Evolutionary conservation across 768 basidiomycete genomes (phyloP).

Genomic region (Boletus rubropictus): DNA sequence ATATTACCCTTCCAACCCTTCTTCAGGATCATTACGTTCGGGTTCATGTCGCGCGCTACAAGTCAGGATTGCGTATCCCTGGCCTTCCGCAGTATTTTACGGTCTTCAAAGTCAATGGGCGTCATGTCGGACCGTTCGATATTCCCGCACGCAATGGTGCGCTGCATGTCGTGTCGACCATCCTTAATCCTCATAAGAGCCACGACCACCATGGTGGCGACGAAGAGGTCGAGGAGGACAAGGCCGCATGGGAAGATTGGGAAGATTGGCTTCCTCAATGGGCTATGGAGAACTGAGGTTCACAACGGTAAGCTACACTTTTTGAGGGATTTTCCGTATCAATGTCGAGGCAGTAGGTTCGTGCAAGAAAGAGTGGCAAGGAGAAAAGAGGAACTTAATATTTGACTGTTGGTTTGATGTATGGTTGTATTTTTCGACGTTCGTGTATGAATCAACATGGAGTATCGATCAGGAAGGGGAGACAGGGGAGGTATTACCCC

Average conservation of each 20-base stretch:
- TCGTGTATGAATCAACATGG: not conserved
- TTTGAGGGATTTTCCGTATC: not conserved
- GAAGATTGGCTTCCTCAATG: conserved; percentile 14
- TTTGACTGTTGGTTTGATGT: not conserved
- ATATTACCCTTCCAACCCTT: conserved; percentile 9
- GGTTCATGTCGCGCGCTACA: conserved; percentile 10
- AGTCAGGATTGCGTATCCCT: conserved; percentile 1
- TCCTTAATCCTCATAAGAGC: conserved; percentile 12
- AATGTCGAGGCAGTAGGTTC: not conserved
- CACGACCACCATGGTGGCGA: not conserved
- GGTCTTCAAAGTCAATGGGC: conserved; percentile 8
- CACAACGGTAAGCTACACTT: not conserved
- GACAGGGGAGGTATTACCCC: no score
- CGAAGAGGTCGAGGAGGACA: not conserved
- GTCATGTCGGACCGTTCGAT: conserved; percentile 4
- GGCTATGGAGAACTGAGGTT: conserved; percentile 9
- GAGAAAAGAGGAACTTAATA: no score
- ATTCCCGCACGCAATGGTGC: conserved; percentile 13
- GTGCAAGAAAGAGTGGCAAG: not conserved
- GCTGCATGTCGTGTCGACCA: conserved; percentile 7
- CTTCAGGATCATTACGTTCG: conserved; percentile 2
- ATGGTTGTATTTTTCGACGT: not conserved
- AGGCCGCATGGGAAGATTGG: conserved; percentile 9
- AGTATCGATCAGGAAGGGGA: no score
- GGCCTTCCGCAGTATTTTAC: conserved; percentile 6